Conservation (phyloP, 1,284 basidiomycete genomes). For the Gomphus bonarii region DNA sequence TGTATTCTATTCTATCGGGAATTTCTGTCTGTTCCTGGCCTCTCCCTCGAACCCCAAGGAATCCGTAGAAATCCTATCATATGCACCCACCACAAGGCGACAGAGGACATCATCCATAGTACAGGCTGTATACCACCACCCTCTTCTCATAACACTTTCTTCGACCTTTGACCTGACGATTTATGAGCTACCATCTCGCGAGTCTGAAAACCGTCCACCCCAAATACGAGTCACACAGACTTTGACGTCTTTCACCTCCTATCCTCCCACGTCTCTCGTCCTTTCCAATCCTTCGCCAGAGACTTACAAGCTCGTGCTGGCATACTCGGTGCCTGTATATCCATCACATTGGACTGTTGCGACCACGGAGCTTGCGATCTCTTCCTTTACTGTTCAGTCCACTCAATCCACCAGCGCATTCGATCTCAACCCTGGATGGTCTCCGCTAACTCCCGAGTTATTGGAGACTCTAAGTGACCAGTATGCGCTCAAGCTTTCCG, state of each 20-base stretch:
- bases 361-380: conserved; percentile 61
- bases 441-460: conserved; percentile 45
- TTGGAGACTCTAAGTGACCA: conserved; percentile 55
- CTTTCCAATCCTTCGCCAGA: conserved; percentile 45
- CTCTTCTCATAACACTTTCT: conserved; percentile 61
- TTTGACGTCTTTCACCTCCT: conserved; percentile 61
- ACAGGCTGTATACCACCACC: conserved; percentile 66
- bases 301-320: conserved; percentile 58
- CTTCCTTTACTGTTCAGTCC: conserved; percentile 35
- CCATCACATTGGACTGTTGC: conserved; percentile 74
- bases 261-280: conserved; percentile 61
- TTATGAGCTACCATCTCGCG: conserved; percentile 46
- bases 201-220: conserved; percentile 33
- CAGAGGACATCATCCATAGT: conserved; percentile 37
- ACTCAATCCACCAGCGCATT: conserved; percentile 56
- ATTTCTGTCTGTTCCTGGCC: conserved; percentile 42
- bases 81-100: conserved; percentile 32
- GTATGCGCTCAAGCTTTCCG: conserved; percentile 60
- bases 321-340: conserved; percentile 68
- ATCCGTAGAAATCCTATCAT: conserved; percentile 24
- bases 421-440: conserved; percentile 59
- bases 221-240: conserved; percentile 31
- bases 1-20: conserved; percentile 56
- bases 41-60: conserved; percentile 16
- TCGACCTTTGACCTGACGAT: conserved; percentile 53